phyloP scores from a whole-genome alignment of 179 eudicot species.

The Sideroxylon spinosum region DNA sequence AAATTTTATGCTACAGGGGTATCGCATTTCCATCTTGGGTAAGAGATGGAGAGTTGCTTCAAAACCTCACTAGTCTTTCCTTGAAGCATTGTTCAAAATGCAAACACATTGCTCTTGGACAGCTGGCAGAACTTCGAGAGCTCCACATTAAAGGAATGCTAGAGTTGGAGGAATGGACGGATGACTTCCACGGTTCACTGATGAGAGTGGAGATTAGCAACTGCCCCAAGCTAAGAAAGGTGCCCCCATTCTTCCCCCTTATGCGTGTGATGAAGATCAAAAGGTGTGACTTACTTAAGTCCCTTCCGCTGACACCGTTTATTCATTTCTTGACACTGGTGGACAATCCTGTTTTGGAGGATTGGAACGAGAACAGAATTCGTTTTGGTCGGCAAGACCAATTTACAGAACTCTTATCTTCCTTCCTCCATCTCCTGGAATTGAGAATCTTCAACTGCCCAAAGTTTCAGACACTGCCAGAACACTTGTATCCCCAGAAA shows the following conservation, averaged over 20 bases:
- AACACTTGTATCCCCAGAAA: slow-evolving; percentile 6
- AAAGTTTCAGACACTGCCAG: slow-evolving; percentile 1
- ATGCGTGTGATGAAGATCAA: slow-evolving; percentile 24
- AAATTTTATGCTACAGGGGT: slow-evolving; percentile 19
- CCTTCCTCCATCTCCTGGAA: neutral
- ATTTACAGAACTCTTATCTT: no score
- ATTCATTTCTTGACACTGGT: neutral
- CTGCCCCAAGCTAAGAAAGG: slow-evolving; percentile 19
- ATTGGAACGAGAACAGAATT: slow-evolving; percentile 1
- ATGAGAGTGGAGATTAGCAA: neutral
- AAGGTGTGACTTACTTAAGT: slow-evolving; percentile 22
- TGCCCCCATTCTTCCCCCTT: slow-evolving; percentile 14
- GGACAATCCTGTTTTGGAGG: slow-evolving; percentile 10
- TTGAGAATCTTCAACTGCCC: slow-evolving; percentile 13
- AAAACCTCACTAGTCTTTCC: slow-evolving; percentile 12
- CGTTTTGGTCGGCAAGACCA: neutral
- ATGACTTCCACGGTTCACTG: slow-evolving; percentile 1
- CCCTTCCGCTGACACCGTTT: slow-evolving; percentile 18
- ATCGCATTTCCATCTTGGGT: slow-evolving; percentile 11
- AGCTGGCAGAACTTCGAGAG: slow-evolving; percentile 15
- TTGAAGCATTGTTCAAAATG: slow-evolving; percentile 22
- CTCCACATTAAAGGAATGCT: slow-evolving; percentile 17
- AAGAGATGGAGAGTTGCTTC: slow-evolving; percentile 6
- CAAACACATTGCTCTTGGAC: slow-evolving; percentile 25
- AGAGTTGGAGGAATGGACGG: slow-evolving; percentile 16